Evolutionary conservation across 208 protist species (phyloP).

Genomic region (Trypanosoma cruzi): DNA sequence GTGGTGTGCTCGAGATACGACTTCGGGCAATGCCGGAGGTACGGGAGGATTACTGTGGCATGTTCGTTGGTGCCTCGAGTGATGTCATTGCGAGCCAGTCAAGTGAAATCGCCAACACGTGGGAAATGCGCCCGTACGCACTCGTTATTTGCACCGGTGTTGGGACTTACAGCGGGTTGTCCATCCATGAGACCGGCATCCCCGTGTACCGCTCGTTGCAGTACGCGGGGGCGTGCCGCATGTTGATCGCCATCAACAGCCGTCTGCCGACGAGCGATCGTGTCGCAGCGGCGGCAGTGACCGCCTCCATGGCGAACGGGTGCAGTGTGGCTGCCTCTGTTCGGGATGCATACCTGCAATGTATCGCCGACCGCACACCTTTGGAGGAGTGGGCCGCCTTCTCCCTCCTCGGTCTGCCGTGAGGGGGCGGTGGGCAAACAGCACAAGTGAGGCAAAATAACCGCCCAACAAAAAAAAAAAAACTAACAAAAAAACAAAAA

Average conservation of each 20-base stretch:
- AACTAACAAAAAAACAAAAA: not conserved
- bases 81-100: constrained; percentile 34
- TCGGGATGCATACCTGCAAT: constrained; percentile 17
- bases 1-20: constrained; percentile 41
- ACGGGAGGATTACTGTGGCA: constrained; percentile 54
- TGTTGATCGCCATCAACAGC: constrained; percentile 46
- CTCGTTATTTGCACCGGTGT: constrained; percentile 44
- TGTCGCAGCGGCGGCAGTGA: constrained; percentile 18
- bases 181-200: constrained; percentile 62
- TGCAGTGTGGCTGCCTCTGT: constrained; percentile 11
- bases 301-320: constrained; percentile 15
- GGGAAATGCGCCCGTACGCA: constrained; percentile 40
- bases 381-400: constrained; percentile 40
- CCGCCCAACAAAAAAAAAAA: too few species aligned
- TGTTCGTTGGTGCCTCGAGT: constrained; percentile 27
- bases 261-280: constrained; percentile 16
- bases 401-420: constrained; percentile 35
- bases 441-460: too few species aligned
- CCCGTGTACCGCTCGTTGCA: constrained; percentile 60
- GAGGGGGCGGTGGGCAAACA: too few species aligned
- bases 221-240: constrained; percentile 49
- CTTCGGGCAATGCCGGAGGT: constrained; percentile 50
- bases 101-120: constrained; percentile 41
- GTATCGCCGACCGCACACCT: constrained; percentile 18
- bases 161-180: constrained; percentile 51